Evolutionary conservation across 2,329 filamentous ascomycete genomes (phyloP).

Genomic region (Cercospora brassicicola): DNA sequence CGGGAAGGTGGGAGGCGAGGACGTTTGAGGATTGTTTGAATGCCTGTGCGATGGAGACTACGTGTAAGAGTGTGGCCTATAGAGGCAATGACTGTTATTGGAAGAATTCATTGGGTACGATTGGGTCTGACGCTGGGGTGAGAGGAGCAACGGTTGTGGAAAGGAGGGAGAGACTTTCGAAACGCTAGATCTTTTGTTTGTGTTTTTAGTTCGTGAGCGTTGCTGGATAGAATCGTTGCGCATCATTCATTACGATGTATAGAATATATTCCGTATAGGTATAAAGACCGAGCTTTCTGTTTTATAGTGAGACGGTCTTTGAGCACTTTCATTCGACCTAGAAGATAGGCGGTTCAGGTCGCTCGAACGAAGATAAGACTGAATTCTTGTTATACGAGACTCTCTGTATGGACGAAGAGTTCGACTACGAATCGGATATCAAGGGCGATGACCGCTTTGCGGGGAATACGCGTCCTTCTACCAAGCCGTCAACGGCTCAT

Average conservation of each 20-base stretch:
- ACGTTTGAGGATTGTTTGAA: conserved; percentile 10
- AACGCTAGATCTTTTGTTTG: background rate
- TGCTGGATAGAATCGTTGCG: background rate
- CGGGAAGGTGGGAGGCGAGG: background rate
- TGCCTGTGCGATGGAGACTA: background rate
- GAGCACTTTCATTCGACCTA: no score
- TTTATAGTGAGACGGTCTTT: no score
- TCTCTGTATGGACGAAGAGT: no score
- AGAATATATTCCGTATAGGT: background rate
- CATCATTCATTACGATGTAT: background rate
- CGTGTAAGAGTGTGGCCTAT: conserved; percentile 3
- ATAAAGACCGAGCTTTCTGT: no score
- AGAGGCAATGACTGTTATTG: conserved; percentile 6
- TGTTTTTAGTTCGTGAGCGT: background rate
- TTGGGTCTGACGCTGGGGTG: background rate
- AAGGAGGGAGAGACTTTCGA: background rate
- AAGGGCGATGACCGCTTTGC: no score
- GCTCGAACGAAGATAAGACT: no score
- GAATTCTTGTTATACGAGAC: no score
- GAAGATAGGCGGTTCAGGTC: no score
- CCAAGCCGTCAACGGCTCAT: no score
- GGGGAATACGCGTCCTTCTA: no score
- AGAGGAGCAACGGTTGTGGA: background rate
- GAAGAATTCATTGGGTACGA: conserved; percentile 1
- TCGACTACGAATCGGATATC: no score